Conservation (phyloP, 2,329 filamentous ascomycete genomes). For the Fusarium falciforme region DNA sequence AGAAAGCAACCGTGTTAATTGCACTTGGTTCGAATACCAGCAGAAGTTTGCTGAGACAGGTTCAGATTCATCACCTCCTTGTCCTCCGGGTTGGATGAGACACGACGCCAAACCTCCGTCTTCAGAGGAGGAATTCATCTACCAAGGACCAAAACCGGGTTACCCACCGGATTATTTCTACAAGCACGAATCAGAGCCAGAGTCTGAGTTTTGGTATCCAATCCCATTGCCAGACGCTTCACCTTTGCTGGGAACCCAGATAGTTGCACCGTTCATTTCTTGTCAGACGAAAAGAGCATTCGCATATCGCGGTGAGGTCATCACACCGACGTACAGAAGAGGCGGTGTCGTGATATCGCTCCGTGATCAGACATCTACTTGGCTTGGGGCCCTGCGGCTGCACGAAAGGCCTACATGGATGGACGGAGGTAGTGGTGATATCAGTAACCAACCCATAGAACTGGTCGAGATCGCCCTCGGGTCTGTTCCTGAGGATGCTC, state of each 20-base stretch:
- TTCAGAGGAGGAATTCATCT: not conserved
- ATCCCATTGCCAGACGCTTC: not conserved
- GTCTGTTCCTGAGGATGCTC: not conserved
- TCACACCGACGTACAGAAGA: not conserved
- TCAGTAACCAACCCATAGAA: not conserved
- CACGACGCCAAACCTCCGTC: not conserved
- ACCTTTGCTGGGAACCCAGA: not conserved
- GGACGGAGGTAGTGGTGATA: not conserved
- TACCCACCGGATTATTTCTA: not conserved
- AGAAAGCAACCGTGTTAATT: not conserved
- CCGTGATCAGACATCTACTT: not conserved
- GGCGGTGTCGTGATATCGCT: not conserved
- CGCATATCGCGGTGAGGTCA: not conserved
- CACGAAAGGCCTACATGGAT: not conserved
- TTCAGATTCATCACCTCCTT: not conserved
- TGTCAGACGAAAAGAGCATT: not conserved
- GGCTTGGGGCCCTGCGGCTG: not conserved
- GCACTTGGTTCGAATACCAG: not conserved
- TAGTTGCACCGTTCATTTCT: not conserved
- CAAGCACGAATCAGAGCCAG: not conserved
- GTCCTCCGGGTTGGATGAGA: not conserved
- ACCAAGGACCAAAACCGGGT: not conserved
- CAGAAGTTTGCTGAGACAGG: not conserved
- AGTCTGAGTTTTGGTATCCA: not conserved
- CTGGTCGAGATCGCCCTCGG: not conserved